A percentile compares a stretch with the other conserved stretches of the same genome.
phyloP scores from a whole-genome alignment of 164 flowering plant species.

The Tetrastigma voinierianum region DNA sequence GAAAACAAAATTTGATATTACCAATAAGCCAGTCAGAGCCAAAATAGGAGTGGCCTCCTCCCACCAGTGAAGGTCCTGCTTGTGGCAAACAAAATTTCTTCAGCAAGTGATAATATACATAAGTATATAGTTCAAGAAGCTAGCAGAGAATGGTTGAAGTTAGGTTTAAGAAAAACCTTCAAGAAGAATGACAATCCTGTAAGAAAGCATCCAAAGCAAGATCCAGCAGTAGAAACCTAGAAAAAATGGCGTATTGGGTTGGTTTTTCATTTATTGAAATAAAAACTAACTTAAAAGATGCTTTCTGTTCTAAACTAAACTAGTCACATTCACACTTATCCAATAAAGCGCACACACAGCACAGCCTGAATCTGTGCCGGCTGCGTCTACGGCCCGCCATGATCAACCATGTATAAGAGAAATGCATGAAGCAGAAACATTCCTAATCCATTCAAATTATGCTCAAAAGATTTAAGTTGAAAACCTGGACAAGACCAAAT shows the following conservation, averaged over 20 bases:
- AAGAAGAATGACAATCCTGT: too few relatives aligned
- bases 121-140: not conserved
- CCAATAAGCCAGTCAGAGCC: conserved; percentile 10
- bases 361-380: conserved; percentile 26
- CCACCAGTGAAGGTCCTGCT: conserved; percentile 1
- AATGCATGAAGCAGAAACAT: not conserved
- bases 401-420: not conserved
- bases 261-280: too few relatives aligned
- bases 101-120: not conserved
- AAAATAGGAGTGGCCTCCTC: not conserved
- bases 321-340: conserved; percentile 25
- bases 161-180: too few relatives aligned
- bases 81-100: not conserved
- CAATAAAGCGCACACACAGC: conserved; percentile 16
- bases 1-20: not conserved
- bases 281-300: not conserved
- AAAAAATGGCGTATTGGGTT: not conserved
- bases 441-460: not conserved
- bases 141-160: too few relatives aligned
- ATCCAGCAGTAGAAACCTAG: not conserved
- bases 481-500: conserved; percentile 11
- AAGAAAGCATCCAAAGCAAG: too few relatives aligned
- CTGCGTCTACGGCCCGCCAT: too few relatives aligned
- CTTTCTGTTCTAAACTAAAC: conserved; percentile 12
- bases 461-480: not conserved